A percentile compares a stretch with the other conserved stretches of the same genome.
Evolutionary conservation across 2,329 filamentous ascomycete species (phyloP).

Genomic region (Talaromyces piceae): DNA sequence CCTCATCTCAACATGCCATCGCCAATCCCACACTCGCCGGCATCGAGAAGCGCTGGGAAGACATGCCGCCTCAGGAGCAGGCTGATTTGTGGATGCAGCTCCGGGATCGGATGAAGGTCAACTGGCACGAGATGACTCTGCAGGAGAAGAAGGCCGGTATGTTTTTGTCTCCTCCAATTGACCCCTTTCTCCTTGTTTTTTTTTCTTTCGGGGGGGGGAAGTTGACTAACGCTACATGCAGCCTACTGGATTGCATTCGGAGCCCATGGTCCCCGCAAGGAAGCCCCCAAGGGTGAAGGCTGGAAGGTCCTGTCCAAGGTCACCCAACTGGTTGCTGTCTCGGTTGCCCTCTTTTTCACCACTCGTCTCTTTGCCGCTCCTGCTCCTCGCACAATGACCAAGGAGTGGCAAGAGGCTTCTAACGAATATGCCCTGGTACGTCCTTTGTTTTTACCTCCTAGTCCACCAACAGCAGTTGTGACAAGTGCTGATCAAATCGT

Average conservation of each 20-base stretch:
- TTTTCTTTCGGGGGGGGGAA: conserved; percentile 18
- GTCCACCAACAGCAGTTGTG: too few species aligned
- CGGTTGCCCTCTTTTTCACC: conserved; percentile 62
- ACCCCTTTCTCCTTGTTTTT: neutral
- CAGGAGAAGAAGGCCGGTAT: conserved; percentile 99
- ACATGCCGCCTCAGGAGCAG: conserved; percentile 96
- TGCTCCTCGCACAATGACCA: conserved; percentile 79
- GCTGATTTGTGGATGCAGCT: conserved; percentile 98
- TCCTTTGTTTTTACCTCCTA: conserved; percentile 19
- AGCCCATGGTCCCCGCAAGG: conserved; percentile 84
- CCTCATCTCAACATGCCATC: conserved; percentile 78
- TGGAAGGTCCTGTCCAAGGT: conserved; percentile 72
- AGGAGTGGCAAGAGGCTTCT: conserved; percentile 91
- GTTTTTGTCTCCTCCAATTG: too few species aligned
- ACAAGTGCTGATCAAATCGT: too few species aligned
- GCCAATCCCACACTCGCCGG: conserved; percentile 95
- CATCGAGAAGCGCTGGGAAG: conserved; percentile 99
- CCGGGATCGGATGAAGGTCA: conserved; percentile 96
- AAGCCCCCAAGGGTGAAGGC: conserved; percentile 74
- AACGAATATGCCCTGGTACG: conserved; percentile 91
- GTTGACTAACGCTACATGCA: conserved; percentile 33
- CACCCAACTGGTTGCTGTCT: conserved; percentile 57
- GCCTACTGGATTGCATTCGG: conserved; percentile 99
- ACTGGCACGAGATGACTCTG: conserved; percentile 89
- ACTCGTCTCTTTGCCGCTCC: conserved; percentile 66